Evolutionary conservation across 805 yeast genomes (phyloP), one percentile per base, ranked within the genome.

Genomic region (Candida boleticola): DNA sequence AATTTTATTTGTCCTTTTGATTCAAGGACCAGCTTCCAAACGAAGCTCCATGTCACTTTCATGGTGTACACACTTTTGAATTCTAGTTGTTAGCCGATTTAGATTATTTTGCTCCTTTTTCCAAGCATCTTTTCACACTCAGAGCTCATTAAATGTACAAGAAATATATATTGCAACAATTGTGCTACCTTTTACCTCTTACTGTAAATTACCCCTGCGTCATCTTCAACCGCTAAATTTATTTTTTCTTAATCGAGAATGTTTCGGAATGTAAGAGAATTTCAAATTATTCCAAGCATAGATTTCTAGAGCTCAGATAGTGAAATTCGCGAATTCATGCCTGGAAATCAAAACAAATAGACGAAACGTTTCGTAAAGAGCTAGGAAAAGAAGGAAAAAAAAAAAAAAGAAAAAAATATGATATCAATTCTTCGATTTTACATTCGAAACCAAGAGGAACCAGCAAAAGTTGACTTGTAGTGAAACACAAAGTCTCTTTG

Each of bases 291-390:
- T n/a, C n/a, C n/a, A n/a, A n/a, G n/a, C n/a, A n/a, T n/a, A n/a
- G n/a, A n/a, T n/a, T n/a, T n/a, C n/a, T n/a, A n/a, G n/a, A n/a
- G n/a, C n/a, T 7, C 11, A 23, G 27, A 23, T 23, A 23, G 27
- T 23, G 11, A 13, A 31, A 31, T 9, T 17, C 35, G 35, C 35
- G 35, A 31, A 31, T 17, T 17, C 19, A 7, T 10, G 5, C 11
- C 22, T 17, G 6, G 22, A 13, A 31, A 31, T 31, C 35, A 31
- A 31, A 31, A 31, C 35, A 31, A 31, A 31, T 11, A 31, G 21
- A 19, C 35, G 16, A 18, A 31, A 17, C 14, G 6, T 17, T 29
- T 29, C 11, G 4, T 13, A 31, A 17, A 9, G 20, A 31, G 18
- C 5, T 11, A 31, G 21, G 22, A 31, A 16, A 13, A 13, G 22